Evolutionary conservation across 2,329 filamentous ascomycete species (phyloP), one percentile per base, ranked within the genome.

Genomic region (Thermochaetoides dissita): DNA sequence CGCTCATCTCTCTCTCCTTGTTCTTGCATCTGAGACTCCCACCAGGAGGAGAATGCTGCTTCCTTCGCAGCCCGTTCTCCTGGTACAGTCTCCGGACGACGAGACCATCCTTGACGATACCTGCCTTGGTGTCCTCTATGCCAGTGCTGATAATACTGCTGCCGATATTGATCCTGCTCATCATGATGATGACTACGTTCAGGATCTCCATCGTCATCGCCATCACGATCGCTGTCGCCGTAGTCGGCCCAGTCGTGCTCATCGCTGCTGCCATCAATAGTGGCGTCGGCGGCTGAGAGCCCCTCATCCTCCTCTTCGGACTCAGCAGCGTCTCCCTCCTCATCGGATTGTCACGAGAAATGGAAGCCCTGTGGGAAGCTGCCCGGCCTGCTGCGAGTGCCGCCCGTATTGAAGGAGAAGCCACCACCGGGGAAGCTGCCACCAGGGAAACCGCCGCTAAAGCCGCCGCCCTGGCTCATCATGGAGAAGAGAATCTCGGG

Each of bases 401-500:
- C 61, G 32, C 49, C 60, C 2, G 9, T 10, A 6, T 56, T 68
- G 54, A 79, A 81, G 42, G 70, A 68, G 38, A 79, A 81, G 45
- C 71, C 68, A 36, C 72, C 65, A n/a, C 60, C 58, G 7, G 57
- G 60, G 55, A 66, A 42, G 28, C 42, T 67, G 12, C 59, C 66
- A 53, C 53, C 55, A 10, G 50, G 51, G 24, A 59, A 66, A 53
- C 53, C 55, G 12, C 51, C 53, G 28, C 49, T 62, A 58, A 74
- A 75, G 46, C 68, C 66, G 24, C 69, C 71, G 42, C 71, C 71
- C 38, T 73, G 73, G 36, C 69, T 69, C n/a, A 87, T 86, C 81
- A 87, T 86, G 63, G 81, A 84, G 66, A 86, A 86, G 28, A 88
- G 66, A 50, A 87, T 79, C 60, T 84, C 81, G 12, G 81, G 80